Evolutionary conservation across 495 filamentous ascomycete species (phyloP).

Genomic region (Terfezia boudieri): DNA sequence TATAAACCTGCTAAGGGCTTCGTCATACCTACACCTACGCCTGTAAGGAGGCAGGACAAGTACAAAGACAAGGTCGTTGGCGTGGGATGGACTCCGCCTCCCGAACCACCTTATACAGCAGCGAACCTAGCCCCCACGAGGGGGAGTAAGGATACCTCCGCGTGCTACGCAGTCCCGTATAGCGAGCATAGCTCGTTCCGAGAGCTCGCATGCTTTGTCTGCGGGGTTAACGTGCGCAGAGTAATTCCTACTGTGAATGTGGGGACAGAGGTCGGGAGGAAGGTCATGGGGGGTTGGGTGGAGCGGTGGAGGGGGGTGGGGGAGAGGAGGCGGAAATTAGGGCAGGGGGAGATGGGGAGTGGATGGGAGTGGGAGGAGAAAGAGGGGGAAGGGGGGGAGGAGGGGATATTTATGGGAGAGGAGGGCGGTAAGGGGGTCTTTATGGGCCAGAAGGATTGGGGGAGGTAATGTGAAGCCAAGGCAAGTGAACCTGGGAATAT

Average conservation of each 20-base stretch:
- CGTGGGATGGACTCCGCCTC: slow-evolving; percentile 49
- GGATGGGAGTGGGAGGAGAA: background rate
- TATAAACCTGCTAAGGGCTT: slow-evolving; percentile 49
- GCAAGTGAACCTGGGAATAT: too few relatives aligned
- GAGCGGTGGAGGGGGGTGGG: slow-evolving; percentile 29
- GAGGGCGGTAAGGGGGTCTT: too few relatives aligned
- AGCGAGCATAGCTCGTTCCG: slow-evolving; percentile 86
- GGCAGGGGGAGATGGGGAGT: background rate
- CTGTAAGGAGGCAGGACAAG: too few relatives aligned
- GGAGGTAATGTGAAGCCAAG: too few relatives aligned
- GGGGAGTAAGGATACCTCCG: slow-evolving; percentile 50
- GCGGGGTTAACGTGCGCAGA: slow-evolving; percentile 62
- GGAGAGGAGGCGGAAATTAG: background rate
- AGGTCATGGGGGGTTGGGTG: slow-evolving; percentile 44
- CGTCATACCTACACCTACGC: slow-evolving; percentile 36
- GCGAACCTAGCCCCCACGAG: slow-evolving; percentile 51
- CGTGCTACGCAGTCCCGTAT: slow-evolving; percentile 82
- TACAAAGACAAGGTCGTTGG: slow-evolving; percentile 24
- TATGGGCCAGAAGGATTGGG: too few relatives aligned
- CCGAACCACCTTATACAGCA: slow-evolving; percentile 44
- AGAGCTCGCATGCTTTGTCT: slow-evolving; percentile 83
- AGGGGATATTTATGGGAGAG: too few relatives aligned
- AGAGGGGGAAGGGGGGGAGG: too few relatives aligned
- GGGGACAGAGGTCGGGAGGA: slow-evolving; percentile 28
- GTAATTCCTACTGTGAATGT: slow-evolving; percentile 92